A percentile compares a stretch with the other conserved stretches of the same genome.
Conservation (phyloP, 345 rosid genomes). For the Moringa oleifera region DNA sequence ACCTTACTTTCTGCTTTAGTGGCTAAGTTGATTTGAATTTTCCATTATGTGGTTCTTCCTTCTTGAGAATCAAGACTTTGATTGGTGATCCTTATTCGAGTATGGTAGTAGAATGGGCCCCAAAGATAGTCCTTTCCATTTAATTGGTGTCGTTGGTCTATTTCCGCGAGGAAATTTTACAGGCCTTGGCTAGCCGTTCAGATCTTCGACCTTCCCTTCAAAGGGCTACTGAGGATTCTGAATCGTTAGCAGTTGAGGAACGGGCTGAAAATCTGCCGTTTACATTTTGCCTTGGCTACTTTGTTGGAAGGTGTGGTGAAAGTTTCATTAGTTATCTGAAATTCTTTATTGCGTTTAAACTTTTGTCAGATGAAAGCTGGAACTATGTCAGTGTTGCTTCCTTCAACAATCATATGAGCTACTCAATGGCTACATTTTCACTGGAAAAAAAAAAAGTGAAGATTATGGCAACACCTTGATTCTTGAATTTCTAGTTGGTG, state of each 20-base stretch:
- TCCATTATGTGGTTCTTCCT: not conserved
- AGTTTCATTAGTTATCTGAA: not conserved
- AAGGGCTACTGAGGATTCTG: slow-evolving; percentile 46
- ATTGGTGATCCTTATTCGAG: not conserved
- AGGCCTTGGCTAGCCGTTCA: slow-evolving; percentile 82
- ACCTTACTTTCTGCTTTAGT: not conserved
- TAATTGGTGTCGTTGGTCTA: not conserved
- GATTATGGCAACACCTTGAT: too few relatives aligned
- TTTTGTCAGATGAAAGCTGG: too few relatives aligned
- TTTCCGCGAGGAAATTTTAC: slow-evolving; percentile 14
- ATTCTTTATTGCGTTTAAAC: not conserved
- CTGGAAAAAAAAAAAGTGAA: too few relatives aligned
- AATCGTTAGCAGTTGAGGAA: slow-evolving; percentile 25
- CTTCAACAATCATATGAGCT: too few relatives aligned
- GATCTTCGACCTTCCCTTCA: slow-evolving; percentile 54
- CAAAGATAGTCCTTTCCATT: not conserved
- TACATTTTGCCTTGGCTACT: slow-evolving; percentile 49
- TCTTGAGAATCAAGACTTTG: not conserved
- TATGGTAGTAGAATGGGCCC: too few relatives aligned
- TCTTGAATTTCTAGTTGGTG: too few relatives aligned
- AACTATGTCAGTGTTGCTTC: too few relatives aligned
- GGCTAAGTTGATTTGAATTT: too few relatives aligned
- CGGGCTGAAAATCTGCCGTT: slow-evolving; percentile 48
- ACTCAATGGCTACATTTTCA: too few relatives aligned
- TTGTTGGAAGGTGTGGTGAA: slow-evolving; percentile 49